A percentile compares a stretch with the other conserved stretches of the same genome.
Evolutionary conservation across 148 eudicot species (phyloP).

Genomic region (Amaranthus cruentus): DNA sequence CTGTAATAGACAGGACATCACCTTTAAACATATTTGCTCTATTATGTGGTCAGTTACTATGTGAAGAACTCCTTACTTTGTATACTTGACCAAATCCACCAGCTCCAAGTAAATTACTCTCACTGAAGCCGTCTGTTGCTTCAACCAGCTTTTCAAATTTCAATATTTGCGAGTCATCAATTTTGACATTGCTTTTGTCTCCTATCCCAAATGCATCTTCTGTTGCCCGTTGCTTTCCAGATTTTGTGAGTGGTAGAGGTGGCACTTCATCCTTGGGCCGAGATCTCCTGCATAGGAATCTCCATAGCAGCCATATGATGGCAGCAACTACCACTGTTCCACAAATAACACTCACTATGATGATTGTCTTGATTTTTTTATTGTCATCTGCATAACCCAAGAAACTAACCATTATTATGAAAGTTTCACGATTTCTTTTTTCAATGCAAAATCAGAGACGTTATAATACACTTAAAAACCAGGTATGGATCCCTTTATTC

Average conservation of each 20-base stretch:
- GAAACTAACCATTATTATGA: not conserved
- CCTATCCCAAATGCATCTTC: not conserved
- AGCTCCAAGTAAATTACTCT: conserved; percentile 30
- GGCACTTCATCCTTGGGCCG: not conserved
- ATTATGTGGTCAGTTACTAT: not conserved
- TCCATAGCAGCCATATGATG: conserved; percentile 15
- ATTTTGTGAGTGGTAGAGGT: not conserved
- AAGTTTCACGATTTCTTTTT: not conserved
- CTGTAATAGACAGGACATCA: conserved; percentile 16
- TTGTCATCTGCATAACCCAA: conserved; percentile 15
- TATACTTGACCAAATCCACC: conserved; percentile 46
- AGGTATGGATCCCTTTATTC: not conserved
- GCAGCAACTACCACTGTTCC: conserved; percentile 12
- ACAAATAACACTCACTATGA: conserved; percentile 7
- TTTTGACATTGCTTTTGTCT: conserved; percentile 9
- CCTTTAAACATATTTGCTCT: too few species aligned
- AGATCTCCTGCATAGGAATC: conserved; percentile 13
- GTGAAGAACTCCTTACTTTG: conserved; percentile 19
- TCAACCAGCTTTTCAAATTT: conserved; percentile 19
- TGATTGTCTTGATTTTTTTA: conserved; percentile 3
- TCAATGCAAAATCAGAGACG: not conserved
- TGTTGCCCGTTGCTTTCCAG: not conserved
- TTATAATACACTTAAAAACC: not conserved
- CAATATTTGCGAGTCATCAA: conserved; percentile 26
- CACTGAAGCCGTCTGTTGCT: conserved; percentile 31